Conservation (phyloP, 2,329 filamentous ascomycete genomes). For the Fusarium irregulare region DNA sequence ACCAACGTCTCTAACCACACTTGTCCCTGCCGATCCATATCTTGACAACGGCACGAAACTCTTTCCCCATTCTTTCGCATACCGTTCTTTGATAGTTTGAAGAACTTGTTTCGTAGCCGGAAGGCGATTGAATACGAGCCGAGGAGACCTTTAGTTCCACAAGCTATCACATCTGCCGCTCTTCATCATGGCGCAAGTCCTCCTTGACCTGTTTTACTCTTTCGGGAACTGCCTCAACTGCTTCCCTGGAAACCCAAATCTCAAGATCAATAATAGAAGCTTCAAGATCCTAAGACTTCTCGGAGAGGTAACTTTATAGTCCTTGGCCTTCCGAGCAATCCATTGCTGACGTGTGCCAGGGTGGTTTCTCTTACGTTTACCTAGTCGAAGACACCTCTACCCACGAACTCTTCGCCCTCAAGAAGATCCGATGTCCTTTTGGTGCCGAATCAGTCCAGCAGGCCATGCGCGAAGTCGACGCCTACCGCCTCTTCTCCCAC, state of each 20-base stretch:
- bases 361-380: conserved; percentile 99
- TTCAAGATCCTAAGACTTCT: conserved; percentile 96
- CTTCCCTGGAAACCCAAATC: conserved; percentile 91
- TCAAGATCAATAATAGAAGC: conserved; percentile 93
- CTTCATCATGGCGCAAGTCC: conserved; percentile 77
- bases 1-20: not conserved
- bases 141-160: not conserved
- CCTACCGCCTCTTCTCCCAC: conserved; percentile 88
- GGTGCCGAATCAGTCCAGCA: conserved; percentile 95
- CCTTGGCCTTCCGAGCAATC: not conserved
- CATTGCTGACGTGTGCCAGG: conserved; percentile 60
- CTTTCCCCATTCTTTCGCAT: not conserved
- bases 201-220: conserved; percentile 90
- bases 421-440: conserved; percentile 99
- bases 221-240: conserved; percentile 96
- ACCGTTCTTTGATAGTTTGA: not conserved
- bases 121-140: conserved; percentile 1
- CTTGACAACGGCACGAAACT: conserved; percentile 1
- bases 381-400: conserved; percentile 91
- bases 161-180: not conserved
- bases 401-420: conserved; percentile 89
- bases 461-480: conserved; percentile 96
- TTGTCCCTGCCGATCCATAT: conserved; percentile 32
- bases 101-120: not conserved
- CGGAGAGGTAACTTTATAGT: conserved; percentile 75